A percentile compares a stretch with the other conserved stretches of the same genome.
Evolutionary conservation across 148 eudicot species (phyloP).

Genomic region (Mesembryanthemum crystallinum): DNA sequence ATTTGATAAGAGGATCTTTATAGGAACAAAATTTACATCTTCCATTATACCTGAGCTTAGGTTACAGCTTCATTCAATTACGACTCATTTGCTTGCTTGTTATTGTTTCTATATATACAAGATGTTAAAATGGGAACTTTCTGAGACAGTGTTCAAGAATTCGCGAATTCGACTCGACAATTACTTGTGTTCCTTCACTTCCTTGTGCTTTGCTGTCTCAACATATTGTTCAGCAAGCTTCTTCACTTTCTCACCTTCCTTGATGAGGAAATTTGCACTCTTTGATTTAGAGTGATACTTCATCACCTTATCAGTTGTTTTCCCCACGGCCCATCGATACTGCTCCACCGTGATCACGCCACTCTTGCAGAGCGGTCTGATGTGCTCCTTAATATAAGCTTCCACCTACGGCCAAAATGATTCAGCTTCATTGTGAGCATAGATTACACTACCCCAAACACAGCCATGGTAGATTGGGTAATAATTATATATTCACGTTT

Average conservation of each 20-base stretch:
- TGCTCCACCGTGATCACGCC: constrained; percentile 81
- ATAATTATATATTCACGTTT: background rate
- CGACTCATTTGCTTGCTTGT: background rate
- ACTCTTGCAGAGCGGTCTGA: constrained; percentile 93
- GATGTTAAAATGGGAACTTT: background rate
- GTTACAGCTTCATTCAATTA: constrained; percentile 4
- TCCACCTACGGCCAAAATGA: constrained; percentile 49
- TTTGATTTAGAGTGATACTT: constrained; percentile 77
- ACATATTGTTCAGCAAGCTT: constrained; percentile 90
- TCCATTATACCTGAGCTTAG: background rate
- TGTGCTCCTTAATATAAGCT: constrained; percentile 94
- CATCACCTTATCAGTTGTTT: constrained; percentile 85
- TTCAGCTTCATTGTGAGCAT: background rate
- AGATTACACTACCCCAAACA: background rate
- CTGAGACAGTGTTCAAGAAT: background rate
- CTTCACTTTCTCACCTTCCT: constrained; percentile 38
- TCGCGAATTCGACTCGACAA: background rate
- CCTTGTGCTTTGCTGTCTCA: constrained; percentile 74
- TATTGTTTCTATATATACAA: constrained; percentile 22
- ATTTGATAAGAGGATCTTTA: background rate
- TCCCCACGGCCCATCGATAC: constrained; percentile 75
- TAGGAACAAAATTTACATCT: background rate
- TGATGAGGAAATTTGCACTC: constrained; percentile 72
- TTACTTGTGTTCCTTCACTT: constrained; percentile 33
- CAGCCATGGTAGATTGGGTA: background rate